phyloP scores from a whole-genome alignment of 352 stramenopile species.

The Phytophthora vignae region DNA sequence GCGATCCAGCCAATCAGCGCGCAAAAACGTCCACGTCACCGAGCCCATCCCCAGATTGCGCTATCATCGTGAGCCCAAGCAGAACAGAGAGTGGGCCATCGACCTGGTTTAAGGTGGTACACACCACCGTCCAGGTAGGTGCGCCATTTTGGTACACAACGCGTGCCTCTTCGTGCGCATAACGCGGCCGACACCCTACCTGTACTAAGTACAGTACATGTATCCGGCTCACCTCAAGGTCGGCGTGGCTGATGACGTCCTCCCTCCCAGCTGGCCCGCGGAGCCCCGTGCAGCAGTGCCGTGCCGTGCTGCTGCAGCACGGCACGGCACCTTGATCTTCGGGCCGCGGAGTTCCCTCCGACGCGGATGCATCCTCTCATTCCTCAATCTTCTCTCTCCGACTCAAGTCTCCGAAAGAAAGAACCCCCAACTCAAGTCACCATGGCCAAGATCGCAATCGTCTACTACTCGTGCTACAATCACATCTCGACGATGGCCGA shows the following conservation, averaged over 20 bases:
- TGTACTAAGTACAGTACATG: too few relatives aligned
- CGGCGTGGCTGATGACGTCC: not conserved
- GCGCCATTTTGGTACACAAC: not conserved
- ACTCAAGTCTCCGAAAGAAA: conserved; percentile 15
- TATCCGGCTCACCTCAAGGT: not conserved
- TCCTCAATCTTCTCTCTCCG: conserved; percentile 19
- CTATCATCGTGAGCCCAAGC: not conserved
- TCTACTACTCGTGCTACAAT: conserved; percentile 26
- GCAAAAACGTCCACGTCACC: conserved; percentile 10
- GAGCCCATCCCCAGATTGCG: conserved; percentile 13
- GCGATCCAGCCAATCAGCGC: conserved; percentile 15
- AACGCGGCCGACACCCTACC: not conserved
- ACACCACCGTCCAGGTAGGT: conserved; percentile 2
- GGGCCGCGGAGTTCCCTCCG: not conserved
- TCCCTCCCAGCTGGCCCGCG: not conserved
- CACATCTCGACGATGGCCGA: conserved; percentile 27
- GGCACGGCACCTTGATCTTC: not conserved
- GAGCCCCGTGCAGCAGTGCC: too few relatives aligned
- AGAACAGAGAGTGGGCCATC: conserved; percentile 3
- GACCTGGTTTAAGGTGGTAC: conserved; percentile 10
- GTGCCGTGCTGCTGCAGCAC: too few relatives aligned
- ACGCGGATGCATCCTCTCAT: not conserved
- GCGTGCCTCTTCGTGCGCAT: conserved; percentile 18
- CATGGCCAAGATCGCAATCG: conserved; percentile 29
- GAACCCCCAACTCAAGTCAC: conserved; percentile 3